Base-by-base conservation (phyloP, 148 eudicot species). In the Dysphania ambrosioides region DNA sequence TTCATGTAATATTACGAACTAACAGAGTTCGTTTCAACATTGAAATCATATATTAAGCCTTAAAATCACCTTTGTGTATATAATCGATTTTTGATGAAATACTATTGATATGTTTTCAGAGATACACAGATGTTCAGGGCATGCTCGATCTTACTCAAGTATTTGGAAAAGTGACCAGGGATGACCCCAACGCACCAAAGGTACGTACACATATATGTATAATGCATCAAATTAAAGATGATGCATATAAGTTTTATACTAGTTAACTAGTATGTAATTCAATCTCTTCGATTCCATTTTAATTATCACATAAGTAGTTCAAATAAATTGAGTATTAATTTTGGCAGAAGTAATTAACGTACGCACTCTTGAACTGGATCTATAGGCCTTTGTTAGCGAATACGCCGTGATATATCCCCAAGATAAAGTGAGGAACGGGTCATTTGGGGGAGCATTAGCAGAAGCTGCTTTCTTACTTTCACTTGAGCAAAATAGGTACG, bases 401-500 rank as follows among this genome's bases (percentile, higher is more conserved):
- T 93, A 93, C 71, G 97, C 90, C 4, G 97, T 93, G 78, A 84
- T 75, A 16, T 76, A 82, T 21, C 79, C 83, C 55, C 74, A 65
- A 40, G 83, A 80, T 0, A 2, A 24, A 40, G 51, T 70, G 51
- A 82, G 76, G 32, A 79, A 73, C 36, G 98, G 94, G 77, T 86
- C 82, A 57, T 85, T 91, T 76, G 68, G 75, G 19, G 87, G 86
- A 16, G 94, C 90, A 70, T 55, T 93, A 30, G 89, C 92, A 18
- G 97, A 93, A 84, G 97, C 94, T 31, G 98, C 92, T 16, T 93
- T 93, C 82, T 89, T 93, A 38, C 77, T 93, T 35, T 92, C 93
- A 58, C 49, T 93, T 24, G 97, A 92, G 71, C 79, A 73, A 70
- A 88, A 92, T 71, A 84, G 93, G 97, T 47, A 18, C 8, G 38